Conservation (phyloP, 2,329 filamentous ascomycete species). For the Cercospora nicotianae region DNA sequence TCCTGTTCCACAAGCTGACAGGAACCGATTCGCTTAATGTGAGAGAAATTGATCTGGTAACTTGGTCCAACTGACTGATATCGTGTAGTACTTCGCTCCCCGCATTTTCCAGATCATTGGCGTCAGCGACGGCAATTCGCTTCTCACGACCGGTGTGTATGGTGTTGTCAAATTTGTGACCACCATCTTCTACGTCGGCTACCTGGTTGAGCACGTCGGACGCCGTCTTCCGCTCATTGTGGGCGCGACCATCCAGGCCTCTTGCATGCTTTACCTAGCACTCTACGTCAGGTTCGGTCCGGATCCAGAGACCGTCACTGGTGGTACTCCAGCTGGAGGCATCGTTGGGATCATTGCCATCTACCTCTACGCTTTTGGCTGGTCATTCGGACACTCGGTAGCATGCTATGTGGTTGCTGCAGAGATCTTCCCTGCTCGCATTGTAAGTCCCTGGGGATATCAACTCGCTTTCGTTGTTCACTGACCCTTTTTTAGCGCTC, state of each 20-base stretch:
- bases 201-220: slow-evolving; percentile 24
- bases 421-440: slow-evolving; percentile 26
- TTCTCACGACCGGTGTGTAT: slow-evolving; percentile 23
- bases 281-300: slow-evolving; percentile 23
- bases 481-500: slow-evolving; percentile 10
- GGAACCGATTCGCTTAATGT: slow-evolving; percentile 23
- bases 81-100: slow-evolving; percentile 10
- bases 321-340: slow-evolving; percentile 24
- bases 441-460: too few species aligned
- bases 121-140: slow-evolving; percentile 17
- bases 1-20: slow-evolving; percentile 27
- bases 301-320: not conserved
- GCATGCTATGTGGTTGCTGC: slow-evolving; percentile 26
- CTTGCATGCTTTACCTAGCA: slow-evolving; percentile 24
- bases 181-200: slow-evolving; percentile 25
- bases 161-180: slow-evolving; percentile 25
- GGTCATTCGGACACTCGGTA: slow-evolving; percentile 26
- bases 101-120: slow-evolving; percentile 26
- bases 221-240: slow-evolving; percentile 24
- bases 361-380: slow-evolving; percentile 27
- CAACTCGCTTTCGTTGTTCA: too few species aligned
- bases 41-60: not conserved
- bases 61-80: not conserved
- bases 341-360: slow-evolving; percentile 26
- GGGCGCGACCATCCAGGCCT: slow-evolving; percentile 24